Base-by-base conservation (phyloP, 2,329 filamentous ascomycete genomes). In the Aspergillus ibericus region DNA sequence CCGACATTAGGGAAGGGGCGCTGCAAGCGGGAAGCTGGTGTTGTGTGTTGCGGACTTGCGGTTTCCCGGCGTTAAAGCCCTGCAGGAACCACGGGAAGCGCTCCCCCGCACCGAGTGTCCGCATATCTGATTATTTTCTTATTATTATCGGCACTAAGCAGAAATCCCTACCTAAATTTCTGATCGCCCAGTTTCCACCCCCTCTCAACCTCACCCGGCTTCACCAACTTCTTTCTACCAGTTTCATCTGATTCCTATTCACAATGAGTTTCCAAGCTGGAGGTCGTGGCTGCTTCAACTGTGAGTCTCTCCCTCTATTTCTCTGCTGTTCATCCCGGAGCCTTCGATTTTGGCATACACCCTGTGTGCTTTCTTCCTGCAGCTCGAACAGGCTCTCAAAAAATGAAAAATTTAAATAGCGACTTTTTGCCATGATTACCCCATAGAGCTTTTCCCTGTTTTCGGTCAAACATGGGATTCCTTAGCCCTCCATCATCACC, bases 271-370 rank as follows among this genome's bases (percentile, higher is more conserved):
- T 75, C 66, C 77, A 77, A 66, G 65, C 74, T 63, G 78, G 77
- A 67, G 76, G 76, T 66, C 81, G 82, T 73, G 81, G 80, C 68
- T 85, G 83, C 77, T 85, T 83, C 75, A 85, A 84, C 75, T 85
- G 83, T 84, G 70, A 77, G 81, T 82, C 65, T 57, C 61, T 18
- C 38, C 18, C 38, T 47, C 44, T 42, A 53, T 49, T 53, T 52
- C 52, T 56, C 32, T 55, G 35, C 53, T 27, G 29, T 48, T 47
- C 40, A 40, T 32, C 47, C 22, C 42, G 49, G 49, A 40, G 46
- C 54, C 18, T 27, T 44, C 18, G 18, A 42, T 59, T 54, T 44
- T 58, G 53, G 35, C 20, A 57, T 46, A 53, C 47, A 34, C 16
- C 29, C 32, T 27, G 16, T 22, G 29, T 48, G 42, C 36, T 22